Conservation (phyloP, 2,329 filamentous ascomycete genomes). For the Decorospora gaudefroyi region DNA sequence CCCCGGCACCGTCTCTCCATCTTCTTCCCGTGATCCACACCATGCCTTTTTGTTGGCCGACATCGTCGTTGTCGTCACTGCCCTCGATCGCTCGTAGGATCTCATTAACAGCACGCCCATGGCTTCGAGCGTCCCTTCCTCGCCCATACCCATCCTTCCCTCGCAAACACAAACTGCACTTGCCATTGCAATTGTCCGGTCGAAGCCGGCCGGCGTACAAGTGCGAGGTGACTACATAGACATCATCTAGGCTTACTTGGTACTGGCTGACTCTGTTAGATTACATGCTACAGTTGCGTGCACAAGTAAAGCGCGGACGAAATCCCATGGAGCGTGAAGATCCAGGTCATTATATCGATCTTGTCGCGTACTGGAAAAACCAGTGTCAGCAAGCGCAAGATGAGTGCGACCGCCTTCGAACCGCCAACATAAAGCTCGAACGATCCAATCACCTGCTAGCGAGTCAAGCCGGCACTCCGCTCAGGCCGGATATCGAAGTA, state of each 20-base stretch:
- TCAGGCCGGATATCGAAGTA: constrained; percentile 2
- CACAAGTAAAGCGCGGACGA: constrained; percentile 37
- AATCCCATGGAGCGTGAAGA: constrained; percentile 28
- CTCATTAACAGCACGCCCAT: constrained; percentile 3
- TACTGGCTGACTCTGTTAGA: constrained; percentile 27
- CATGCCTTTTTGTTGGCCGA: too few species aligned
- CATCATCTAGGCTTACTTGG: too few species aligned
- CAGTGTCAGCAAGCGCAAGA: constrained; percentile 30
- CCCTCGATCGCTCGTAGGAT: neutral
- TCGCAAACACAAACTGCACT: constrained; percentile 38
- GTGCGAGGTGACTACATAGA: constrained; percentile 40
- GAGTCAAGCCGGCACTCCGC: constrained; percentile 2
- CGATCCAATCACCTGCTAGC: constrained; percentile 32
- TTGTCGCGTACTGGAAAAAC: constrained; percentile 48
- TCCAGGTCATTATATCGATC: constrained; percentile 45
- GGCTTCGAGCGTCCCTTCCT: constrained; percentile 3
- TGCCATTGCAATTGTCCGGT: constrained; percentile 45
- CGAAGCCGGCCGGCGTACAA: constrained; percentile 44
- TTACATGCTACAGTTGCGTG: constrained; percentile 42
- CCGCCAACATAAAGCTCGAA: constrained; percentile 33
- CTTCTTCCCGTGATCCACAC: neutral
- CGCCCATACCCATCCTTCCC: constrained; percentile 15
- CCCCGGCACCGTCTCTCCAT: neutral
- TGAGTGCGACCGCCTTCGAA: constrained; percentile 29
- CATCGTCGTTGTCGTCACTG: neutral